Evolutionary conservation across 768 basidiomycete genomes (phyloP).

Genomic region (Boletus tylopilopsis): DNA sequence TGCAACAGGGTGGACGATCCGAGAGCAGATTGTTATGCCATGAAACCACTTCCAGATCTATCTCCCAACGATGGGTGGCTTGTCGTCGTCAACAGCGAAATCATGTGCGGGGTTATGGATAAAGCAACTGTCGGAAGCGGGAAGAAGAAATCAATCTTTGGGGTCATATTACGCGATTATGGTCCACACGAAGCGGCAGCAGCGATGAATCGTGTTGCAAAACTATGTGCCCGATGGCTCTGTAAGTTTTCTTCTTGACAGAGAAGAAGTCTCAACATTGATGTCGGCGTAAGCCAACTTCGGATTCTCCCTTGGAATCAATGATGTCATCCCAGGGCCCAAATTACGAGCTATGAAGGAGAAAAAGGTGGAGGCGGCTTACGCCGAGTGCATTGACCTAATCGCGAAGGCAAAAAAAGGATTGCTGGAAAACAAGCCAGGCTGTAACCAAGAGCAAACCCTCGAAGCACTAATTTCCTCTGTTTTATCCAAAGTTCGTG

Average conservation of each 20-base stretch:
- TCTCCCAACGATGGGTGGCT: conserved; percentile 98
- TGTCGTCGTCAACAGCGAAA: conserved; percentile 94
- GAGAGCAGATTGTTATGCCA: conserved; percentile 57
- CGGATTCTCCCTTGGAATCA: conserved; percentile 97
- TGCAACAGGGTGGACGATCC: conserved; percentile 88
- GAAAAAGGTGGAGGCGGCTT: conserved; percentile 80
- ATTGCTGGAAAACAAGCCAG: conserved; percentile 93
- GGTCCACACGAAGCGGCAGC: conserved; percentile 90
- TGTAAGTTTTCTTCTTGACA: conserved; percentile 43
- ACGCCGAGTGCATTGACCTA: conserved; percentile 79
- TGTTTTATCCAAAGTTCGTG: conserved; percentile 91
- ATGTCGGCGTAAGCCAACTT: conserved; percentile 72
- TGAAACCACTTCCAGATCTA: conserved; percentile 72
- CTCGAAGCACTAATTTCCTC: conserved; percentile 95
- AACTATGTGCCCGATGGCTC: conserved; percentile 91
- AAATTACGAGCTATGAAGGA: conserved; percentile 80
- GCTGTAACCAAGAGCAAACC: conserved; percentile 95
- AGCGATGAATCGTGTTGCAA: conserved; percentile 95
- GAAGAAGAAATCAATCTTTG: conserved; percentile 99
- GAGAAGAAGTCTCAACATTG: not conserved
- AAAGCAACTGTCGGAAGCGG: conserved; percentile 97
- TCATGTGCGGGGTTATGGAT: conserved; percentile 99
- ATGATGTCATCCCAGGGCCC: conserved; percentile 95
- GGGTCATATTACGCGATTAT: conserved; percentile 95
- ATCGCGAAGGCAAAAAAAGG: conserved; percentile 91